Base-by-base conservation (phyloP, 257 asterid genomes). In the Mentha longifolia region DNA sequence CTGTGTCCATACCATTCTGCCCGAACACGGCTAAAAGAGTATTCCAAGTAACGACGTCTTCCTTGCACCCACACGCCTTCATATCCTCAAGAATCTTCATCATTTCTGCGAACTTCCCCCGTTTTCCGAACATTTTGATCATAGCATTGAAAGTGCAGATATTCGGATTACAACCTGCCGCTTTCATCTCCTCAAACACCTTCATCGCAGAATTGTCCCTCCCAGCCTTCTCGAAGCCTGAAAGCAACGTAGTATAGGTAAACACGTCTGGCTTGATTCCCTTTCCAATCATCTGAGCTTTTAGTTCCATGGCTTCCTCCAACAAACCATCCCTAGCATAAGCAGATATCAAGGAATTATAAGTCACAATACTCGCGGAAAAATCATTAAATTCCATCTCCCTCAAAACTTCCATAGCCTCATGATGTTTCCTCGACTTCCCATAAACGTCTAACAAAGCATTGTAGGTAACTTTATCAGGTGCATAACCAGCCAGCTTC, bases 21-120 rank as follows among this genome's bases (percentile, higher is more conserved):
- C 99, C 99, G 81, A 94, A 94, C 74, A 94, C 97, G 0, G 99
- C 95, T 62, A 94, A 77, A 22, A 94, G 97, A 0, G 99, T 89
- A 73, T 94, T 94, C 99, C 99, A 94, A 20, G 99, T 94, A 45
- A 94, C 96, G 31, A 94, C 84, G 70, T 93, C 98, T 0, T 96
- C 91, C 19, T 76, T 87, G 81, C 91, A 94, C 54, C 96, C 95
- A 77, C 80, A 81, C 0, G 70, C 77, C 84, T 82, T 88, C 59
- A 94, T 88, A 62, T 91, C 96, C 59, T 93, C 94, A 42, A 91
- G 85, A 73, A 89, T 78, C 79, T 80, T 91, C 99, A 89, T 91
- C 99, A 94, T 94, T 68, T 91, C 97, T 0, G 83, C 49, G 67
- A 91, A 89, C 60, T 89, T 94, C 5, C 93, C 95, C 28, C 97